A percentile compares a stretch with the other conserved stretches of the same genome.
phyloP scores from a whole-genome alignment of 768 basidiomycete species.

The Podaxis pistillaris region DNA sequence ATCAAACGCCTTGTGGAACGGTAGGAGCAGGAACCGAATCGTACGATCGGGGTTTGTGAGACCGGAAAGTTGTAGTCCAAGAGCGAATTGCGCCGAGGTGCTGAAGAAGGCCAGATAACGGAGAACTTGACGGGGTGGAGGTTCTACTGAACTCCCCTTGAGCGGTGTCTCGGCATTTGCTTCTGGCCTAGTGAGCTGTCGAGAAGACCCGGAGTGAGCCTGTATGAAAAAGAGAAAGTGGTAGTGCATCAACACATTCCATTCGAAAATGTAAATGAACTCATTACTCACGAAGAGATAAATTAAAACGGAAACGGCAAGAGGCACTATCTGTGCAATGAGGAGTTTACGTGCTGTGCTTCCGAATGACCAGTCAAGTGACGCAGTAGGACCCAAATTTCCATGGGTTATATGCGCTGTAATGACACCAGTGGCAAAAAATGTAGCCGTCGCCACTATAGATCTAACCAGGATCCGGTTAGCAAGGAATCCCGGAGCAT shows the following conservation, averaged over 20 bases:
- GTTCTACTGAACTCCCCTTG: constrained; percentile 12
- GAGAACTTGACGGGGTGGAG: constrained; percentile 20
- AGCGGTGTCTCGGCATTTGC: constrained; percentile 13
- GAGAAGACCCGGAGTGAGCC: neutral
- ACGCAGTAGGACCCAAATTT: constrained; percentile 27
- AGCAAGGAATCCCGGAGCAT: constrained; percentile 8
- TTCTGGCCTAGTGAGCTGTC: constrained; percentile 12
- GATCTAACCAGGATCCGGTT: constrained; percentile 35
- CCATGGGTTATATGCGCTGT: constrained; percentile 40
- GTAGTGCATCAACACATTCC: neutral
- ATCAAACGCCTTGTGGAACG: constrained; percentile 50
- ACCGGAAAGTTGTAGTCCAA: constrained; percentile 53
- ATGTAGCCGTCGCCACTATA: constrained; percentile 50
- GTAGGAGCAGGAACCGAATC: constrained; percentile 50
- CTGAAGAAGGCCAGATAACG: constrained; percentile 40
- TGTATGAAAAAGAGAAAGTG: neutral
- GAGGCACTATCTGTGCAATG: constrained; percentile 36
- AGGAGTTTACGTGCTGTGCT: constrained; percentile 34
- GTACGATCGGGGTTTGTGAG: constrained; percentile 49
- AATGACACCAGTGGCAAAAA: constrained; percentile 47
- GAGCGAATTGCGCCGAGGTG: constrained; percentile 49
- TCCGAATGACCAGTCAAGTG: constrained; percentile 42
- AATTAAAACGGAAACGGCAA: constrained; percentile 30
- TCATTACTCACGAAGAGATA: constrained; percentile 20
- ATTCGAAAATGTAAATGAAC: neutral